Evolutionary conservation across 169 alveolate genomes (phyloP), one percentile per base, ranked within the genome.

Genomic region (Pseudocohnilembus persalinus): DNA sequence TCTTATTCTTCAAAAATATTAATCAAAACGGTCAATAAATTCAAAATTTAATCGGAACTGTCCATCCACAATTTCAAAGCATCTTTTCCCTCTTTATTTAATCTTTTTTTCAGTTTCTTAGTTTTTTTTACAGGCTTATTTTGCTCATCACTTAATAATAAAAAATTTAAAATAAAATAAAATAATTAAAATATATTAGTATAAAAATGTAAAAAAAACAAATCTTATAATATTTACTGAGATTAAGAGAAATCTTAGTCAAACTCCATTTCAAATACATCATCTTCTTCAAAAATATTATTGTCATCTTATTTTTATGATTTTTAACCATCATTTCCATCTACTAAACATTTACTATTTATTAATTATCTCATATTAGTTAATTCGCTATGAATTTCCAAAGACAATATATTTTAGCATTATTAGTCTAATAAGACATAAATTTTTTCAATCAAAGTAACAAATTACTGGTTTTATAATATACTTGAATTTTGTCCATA

Each of bases 61-160:
- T 33, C 64, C 31, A 79, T 34, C 84, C 84, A 79, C n/a, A 79
- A 49, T 63, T 72, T 35, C n/a, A 79, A 28, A 49, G 84, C 74
- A 29, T 79, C 84, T 63, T 29, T 79, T 16, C 84, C 64, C 49
- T 79, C 49, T 49, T 63, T 20, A 79, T 79, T 73, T 79, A 49
- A 49, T 49, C 68, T 49, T 49, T 49, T 49, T 49, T 11, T 49
- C 20, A 49, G 4, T 49, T 49, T 49, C 20, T 49, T 11, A 11
- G 68, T 20, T 49, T 49, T 49, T 49, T 49, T 49, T 11, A 11
- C 20, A 20, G 68, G 26, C 68, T 11, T 49, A 11, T 49, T 49
- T 49, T 49, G 26, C 4, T 49, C 68, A 11, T 4, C 20, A 11
- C 20, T 49, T 49, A 49, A 20, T 4, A 11, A 4, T 20, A 4